Conservation (phyloP, 805 yeast species). For the Torulaspora microellipsoides region DNA sequence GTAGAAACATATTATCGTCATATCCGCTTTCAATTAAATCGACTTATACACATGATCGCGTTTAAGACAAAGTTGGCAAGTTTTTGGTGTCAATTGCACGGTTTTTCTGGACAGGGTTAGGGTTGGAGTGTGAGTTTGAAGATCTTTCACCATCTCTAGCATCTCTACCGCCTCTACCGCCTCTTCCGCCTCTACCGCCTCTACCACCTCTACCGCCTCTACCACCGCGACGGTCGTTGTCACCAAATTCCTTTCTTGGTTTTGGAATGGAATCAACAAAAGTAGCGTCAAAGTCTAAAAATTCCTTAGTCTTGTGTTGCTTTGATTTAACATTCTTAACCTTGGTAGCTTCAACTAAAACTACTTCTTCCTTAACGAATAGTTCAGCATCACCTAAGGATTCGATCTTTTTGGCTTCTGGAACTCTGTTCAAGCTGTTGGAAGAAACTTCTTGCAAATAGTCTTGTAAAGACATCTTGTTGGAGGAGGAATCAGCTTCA, state of each 20-base stretch:
- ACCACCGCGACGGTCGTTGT: conserved; percentile 33
- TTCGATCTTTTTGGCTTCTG: conserved; percentile 38
- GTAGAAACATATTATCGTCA: too few species aligned
- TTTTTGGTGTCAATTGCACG: conserved; percentile 52
- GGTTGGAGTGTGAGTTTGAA: conserved; percentile 16
- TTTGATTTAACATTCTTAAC: conserved; percentile 67
- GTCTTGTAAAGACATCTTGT: conserved; percentile 72
- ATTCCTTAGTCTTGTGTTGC: conserved; percentile 75
- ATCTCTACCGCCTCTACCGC: conserved; percentile 31
- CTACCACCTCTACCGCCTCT: conserved; percentile 33
- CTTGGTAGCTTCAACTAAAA: conserved; percentile 54
- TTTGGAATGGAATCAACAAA: conserved; percentile 55
- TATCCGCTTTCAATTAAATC: neutral
- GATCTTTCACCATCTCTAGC: conserved; percentile 23
- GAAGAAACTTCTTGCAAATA: conserved; percentile 68
- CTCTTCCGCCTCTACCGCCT: conserved; percentile 32
- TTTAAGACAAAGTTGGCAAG: conserved; percentile 66
- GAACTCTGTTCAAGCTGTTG: conserved; percentile 47
- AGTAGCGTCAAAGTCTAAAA: conserved; percentile 68
- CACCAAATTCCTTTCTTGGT: conserved; percentile 32
- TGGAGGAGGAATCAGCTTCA: conserved; percentile 42
- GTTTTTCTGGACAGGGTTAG: conserved; percentile 31
- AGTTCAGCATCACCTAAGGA: conserved; percentile 47
- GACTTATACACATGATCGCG: conserved; percentile 2
- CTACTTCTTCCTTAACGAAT: conserved; percentile 61